Evolutionary conservation across 2,329 filamentous ascomycete genomes (phyloP), one percentile per base, ranked within the genome.

Genomic region (Acarospora socialis): DNA sequence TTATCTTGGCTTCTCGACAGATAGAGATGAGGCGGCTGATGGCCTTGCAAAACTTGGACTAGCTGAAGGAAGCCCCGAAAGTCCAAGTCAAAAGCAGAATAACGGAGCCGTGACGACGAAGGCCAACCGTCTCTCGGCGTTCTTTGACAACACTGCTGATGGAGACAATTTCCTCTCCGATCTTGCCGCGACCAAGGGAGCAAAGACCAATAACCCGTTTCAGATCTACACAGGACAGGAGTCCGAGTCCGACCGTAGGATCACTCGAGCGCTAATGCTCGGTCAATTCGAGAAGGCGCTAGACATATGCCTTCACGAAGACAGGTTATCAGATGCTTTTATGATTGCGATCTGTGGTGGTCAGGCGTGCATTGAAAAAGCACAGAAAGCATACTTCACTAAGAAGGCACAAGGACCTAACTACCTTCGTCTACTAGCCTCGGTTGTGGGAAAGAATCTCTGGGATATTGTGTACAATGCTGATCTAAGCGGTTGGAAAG

Each of bases 381-480:
- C 87, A 4, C 90, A 95, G 56, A 70, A 80, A 38, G 76, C 84
- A 8, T 98, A 98, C 52, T 73, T 98, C 41, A 78, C 82, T 35
- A 78, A 79, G 48, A 83, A 86, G 55, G 68, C 72, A 5, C 77
- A 77, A 36, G 77, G 78, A 17, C 87, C 92, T 2, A 95, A 87
- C 57, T 98, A 98, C 50, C 65, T 95, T 35, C 78, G 92, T 25
- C 67, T 98, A 6, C 67, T 98, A 33, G 78, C 81, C 31, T 93
- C 87, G 4, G 82, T 98, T 31, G 86, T 93, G 35, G 77, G 81
- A 40, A 95, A 95, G 65, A 94, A 98, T 49, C 68, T 98, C 2
- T 95, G 87, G 90, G 90, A 98, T 58, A 71, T 95, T 27, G 90
- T 95, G 5, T 83, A 95, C 59, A 98, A 98, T 49, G 90, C 87